A percentile compares a stretch with the other conserved stretches of the same genome.
phyloP scores from a whole-genome alignment of 1,284 basidiomycete genomes.

The Phenoliferia sp. region DNA sequence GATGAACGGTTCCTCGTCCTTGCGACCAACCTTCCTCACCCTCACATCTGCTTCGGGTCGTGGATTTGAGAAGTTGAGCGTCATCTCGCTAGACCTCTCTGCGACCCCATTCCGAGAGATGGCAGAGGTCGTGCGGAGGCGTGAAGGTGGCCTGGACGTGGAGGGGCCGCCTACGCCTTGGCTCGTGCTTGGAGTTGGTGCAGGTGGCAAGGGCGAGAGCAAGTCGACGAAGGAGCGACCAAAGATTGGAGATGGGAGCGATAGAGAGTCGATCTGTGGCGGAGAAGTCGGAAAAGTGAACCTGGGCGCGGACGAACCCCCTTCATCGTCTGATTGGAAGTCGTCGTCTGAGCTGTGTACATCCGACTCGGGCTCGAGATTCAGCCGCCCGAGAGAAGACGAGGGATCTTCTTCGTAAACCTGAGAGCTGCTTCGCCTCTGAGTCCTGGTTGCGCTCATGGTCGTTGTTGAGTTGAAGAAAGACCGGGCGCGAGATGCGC shows the following conservation, averaged over 20 bases:
- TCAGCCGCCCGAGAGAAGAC: too few relatives aligned
- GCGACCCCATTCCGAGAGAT: not conserved
- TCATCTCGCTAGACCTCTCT: not conserved
- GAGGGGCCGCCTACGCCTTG: not conserved
- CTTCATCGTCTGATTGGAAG: not conserved
- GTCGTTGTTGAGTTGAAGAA: too few relatives aligned
- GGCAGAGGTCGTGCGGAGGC: not conserved
- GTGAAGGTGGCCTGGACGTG: not conserved
- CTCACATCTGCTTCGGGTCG: not conserved
- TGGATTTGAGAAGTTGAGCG: not conserved
- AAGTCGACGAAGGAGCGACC: not conserved
- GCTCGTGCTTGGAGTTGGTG: not conserved
- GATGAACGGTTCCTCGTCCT: not conserved
- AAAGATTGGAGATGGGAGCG: conserved; percentile 3
- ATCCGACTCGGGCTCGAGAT: too few relatives aligned
- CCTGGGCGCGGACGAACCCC: not conserved
- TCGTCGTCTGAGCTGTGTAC: too few relatives aligned
- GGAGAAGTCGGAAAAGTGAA: not conserved
- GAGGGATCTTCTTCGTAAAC: too few relatives aligned
- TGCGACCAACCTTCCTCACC: not conserved
- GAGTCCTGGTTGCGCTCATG: too few relatives aligned
- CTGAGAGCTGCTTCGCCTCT: too few relatives aligned
- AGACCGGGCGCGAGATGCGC: too few relatives aligned
- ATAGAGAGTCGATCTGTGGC: conserved; percentile 7
- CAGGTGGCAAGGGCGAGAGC: not conserved